These are phyloP conservation scores for Gossypium raimondii DNA, from an alignment of 345 rosid species.

Conservation along the genomic window DNA sequence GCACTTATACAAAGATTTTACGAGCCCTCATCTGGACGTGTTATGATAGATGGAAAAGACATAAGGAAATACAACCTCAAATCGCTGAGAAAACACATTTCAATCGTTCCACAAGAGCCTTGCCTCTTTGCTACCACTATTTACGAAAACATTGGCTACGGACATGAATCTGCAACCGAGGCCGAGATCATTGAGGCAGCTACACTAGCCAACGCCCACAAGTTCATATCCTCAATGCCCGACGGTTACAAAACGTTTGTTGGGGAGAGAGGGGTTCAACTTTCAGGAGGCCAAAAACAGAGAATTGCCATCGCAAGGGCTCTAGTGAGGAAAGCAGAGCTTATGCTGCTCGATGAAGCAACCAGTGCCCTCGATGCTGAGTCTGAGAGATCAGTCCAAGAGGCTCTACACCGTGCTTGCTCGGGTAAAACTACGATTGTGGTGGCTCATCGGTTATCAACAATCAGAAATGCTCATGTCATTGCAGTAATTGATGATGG, in stretches of 20 bases:
- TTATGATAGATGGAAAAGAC: conserved; percentile 87
- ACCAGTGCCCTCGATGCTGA: conserved; percentile 94
- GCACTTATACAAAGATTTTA: conserved; percentile 79
- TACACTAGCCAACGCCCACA: conserved; percentile 79
- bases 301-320: conserved; percentile 84
- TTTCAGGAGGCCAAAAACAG: conserved; percentile 98
- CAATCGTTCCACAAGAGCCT: conserved; percentile 92
- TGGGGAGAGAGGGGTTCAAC: conserved; percentile 87
- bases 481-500: conserved; percentile 94
- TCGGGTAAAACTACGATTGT: conserved; percentile 84
- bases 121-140: conserved; percentile 83
- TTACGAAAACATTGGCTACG: conserved; percentile 88
- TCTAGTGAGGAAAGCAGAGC: conserved; percentile 74
- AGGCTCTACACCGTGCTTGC: conserved; percentile 88
- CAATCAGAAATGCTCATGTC: conserved; percentile 80
- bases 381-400: conserved; percentile 92
- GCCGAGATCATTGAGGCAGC: conserved; percentile 98
- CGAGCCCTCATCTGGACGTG: conserved; percentile 87
- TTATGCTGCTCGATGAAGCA: conserved; percentile 92
- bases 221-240: conserved; percentile 73
- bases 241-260: conserved; percentile 84
- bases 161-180: conserved; percentile 73
- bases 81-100: conserved; percentile 81
- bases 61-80: conserved; percentile 90
- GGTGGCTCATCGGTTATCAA: conserved; percentile 84